phyloP scores from a whole-genome alignment of 768 basidiomycete species.

The Kwoniella heveanensis region DNA sequence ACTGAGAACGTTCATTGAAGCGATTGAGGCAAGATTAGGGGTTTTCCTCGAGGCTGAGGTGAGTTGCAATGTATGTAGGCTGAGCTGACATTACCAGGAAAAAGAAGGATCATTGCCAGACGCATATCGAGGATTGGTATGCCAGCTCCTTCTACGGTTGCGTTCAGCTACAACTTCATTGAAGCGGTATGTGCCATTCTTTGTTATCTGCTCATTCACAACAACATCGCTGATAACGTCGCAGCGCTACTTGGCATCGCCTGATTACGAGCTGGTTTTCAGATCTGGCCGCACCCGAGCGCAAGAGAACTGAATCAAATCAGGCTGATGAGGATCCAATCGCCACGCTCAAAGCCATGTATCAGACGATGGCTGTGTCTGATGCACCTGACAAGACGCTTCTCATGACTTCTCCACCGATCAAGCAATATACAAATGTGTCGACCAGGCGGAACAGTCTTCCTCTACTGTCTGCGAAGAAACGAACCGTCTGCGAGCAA shows the following conservation, averaged over 20 bases:
- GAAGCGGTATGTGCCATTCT: conserved; percentile 17
- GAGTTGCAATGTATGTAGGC: neutral
- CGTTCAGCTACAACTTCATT: conserved; percentile 32
- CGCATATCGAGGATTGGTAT: conserved; percentile 30
- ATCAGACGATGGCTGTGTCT: conserved; percentile 5
- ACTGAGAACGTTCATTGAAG: conserved; percentile 30
- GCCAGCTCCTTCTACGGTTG: conserved; percentile 29
- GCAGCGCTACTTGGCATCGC: conserved; percentile 20
- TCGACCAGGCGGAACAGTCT: conserved; percentile 8
- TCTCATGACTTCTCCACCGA: conserved; percentile 5
- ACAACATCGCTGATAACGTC: neutral
- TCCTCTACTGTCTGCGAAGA: neutral
- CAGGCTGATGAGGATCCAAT: conserved; percentile 15
- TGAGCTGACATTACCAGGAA: conserved; percentile 19
- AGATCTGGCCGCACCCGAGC: conserved; percentile 7
- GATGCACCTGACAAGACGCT: conserved; percentile 5
- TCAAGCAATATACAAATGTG: conserved; percentile 8
- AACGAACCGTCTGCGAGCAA: conserved; percentile 5
- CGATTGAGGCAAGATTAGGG: conserved; percentile 33
- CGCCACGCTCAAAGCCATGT: neutral
- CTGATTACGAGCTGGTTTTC: conserved; percentile 23
- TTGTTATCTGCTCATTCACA: neutral
- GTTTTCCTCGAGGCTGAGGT: conserved; percentile 30
- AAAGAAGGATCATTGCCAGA: conserved; percentile 27
- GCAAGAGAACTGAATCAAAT: conserved; percentile 1